Evolutionary conservation across 2,329 filamentous ascomycete genomes (phyloP).

Genomic region (Neoarthrinium moseri): DNA sequence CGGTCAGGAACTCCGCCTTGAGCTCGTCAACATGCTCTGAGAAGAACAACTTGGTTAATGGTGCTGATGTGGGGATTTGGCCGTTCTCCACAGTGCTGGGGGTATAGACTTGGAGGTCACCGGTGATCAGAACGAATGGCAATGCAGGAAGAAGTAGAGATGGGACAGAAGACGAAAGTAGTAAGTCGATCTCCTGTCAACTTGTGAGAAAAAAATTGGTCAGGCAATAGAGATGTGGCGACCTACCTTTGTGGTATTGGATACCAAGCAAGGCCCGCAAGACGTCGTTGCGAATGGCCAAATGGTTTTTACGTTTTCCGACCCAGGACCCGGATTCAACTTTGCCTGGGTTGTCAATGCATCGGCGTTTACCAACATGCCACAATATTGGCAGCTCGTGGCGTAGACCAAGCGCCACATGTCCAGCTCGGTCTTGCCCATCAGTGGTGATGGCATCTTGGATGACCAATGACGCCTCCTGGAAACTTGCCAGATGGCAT

Average conservation of each 20-base stretch:
- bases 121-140: constrained; percentile 65
- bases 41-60: constrained; percentile 66
- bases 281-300: constrained; percentile 70
- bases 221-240: background rate
- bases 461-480: constrained; percentile 62
- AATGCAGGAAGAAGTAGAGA: constrained; percentile 66
- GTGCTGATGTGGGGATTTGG: constrained; percentile 42
- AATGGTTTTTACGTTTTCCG: constrained; percentile 58
- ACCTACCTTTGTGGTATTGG: constrained; percentile 64
- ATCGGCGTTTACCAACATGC: constrained; percentile 31
- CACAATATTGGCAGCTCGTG: constrained; percentile 67
- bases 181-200: constrained; percentile 65
- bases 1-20: constrained; percentile 60
- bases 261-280: constrained; percentile 65
- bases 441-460: constrained; percentile 67
- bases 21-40: constrained; percentile 62
- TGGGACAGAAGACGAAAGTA: constrained; percentile 59
- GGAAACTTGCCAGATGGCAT: constrained; percentile 70
- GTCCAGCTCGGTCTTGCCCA: constrained; percentile 64
- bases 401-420: constrained; percentile 74
- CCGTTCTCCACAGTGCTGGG: constrained; percentile 52
- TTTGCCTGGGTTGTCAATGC: constrained; percentile 32
- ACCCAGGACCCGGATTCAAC: constrained; percentile 62
- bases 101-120: constrained; percentile 59
- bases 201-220: background rate